Conservation (phyloP, 1,284 basidiomycete genomes). For the Golubevia pallescens region DNA sequence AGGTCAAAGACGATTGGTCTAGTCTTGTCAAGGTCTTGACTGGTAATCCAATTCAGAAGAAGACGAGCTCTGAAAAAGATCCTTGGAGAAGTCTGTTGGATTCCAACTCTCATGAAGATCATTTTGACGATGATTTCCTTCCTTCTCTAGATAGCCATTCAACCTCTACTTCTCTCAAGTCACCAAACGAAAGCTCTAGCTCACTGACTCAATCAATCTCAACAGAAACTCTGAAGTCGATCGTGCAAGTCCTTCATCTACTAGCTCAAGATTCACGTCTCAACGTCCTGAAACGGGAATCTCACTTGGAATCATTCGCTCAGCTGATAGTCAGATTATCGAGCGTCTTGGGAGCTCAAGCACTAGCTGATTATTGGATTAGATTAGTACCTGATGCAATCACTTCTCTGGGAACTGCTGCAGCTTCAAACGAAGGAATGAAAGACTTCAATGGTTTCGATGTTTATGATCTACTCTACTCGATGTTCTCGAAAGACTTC, state of each 20-base stretch:
- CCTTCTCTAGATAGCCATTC: neutral
- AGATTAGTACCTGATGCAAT: neutral
- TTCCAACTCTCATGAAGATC: neutral
- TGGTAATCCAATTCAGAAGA: neutral
- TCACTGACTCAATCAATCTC: neutral
- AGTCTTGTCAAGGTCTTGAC: neutral
- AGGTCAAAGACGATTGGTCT: neutral
- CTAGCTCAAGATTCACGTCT: conserved; percentile 31
- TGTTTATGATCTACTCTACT: neutral
- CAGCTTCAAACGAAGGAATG: neutral
- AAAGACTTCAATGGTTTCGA: neutral
- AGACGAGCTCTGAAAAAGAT: neutral
- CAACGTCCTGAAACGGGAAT: conserved; percentile 6
- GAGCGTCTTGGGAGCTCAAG: neutral
- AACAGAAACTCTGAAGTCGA: neutral
- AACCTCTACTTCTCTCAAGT: neutral
- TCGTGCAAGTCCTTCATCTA: conserved; percentile 29
- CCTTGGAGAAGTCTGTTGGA: neutral
- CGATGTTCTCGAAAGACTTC: neutral
- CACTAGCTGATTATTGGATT: neutral
- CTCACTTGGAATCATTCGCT: neutral
- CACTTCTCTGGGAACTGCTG: neutral
- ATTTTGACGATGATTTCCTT: neutral
- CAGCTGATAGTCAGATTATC: neutral
- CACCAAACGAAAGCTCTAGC: too few species aligned